Evolutionary conservation across 495 filamentous ascomycete genomes (phyloP), one percentile per base, ranked within the genome.

Genomic region (Rostrohypoxylon terebratum): DNA sequence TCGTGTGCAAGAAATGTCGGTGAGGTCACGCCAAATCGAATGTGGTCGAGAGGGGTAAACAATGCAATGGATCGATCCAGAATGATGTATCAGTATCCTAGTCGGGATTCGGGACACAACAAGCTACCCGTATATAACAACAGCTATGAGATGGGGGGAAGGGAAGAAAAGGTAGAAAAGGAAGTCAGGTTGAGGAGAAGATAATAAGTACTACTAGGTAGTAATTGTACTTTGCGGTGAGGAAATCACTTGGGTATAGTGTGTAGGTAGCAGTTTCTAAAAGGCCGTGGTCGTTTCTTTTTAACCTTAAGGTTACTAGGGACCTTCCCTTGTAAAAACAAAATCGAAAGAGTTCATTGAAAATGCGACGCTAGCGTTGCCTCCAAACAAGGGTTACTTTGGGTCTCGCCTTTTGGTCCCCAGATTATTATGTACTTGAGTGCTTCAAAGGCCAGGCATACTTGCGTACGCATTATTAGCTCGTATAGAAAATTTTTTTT

Each of bases 1-100:
- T 84, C 54, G 71, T 64, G 70, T 65, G 66, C 66, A 69, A 71
- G 68, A 62, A 65, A 59, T 62, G 33, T 51, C 57, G 64, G 58
- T 47, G 21, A 20, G 16, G 59, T 69, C 53, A 69, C 60, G 40
- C 48, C 57, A 57, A 64, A 59, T 59, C 58, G 38, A 60, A 50
- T 31, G 51, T 13, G 33, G 45, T 34, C 38, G 62, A 55, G 68
- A 69, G 66, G 69, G 67, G 66, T 63, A 60, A 57, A 57, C 34
- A 33, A 50, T 25, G 34, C 16, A 62, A 16, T 55, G 50, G 40
- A 16, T 33, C 34, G 38, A 40, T 48, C 60, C 51, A 60, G 53
- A 53, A 57, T 21, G 34, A 18, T n/a, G 40, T 44, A 44, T 44
- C 40, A 10, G 40, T 44, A 44, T 44, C 40, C 14, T 61, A 16